Percentiles rank a stretch among this genome's conserved stretches.
Evolutionary conservation across 2,329 filamentous ascomycete species (phyloP).

Genomic region (Cladosporium phlei): DNA sequence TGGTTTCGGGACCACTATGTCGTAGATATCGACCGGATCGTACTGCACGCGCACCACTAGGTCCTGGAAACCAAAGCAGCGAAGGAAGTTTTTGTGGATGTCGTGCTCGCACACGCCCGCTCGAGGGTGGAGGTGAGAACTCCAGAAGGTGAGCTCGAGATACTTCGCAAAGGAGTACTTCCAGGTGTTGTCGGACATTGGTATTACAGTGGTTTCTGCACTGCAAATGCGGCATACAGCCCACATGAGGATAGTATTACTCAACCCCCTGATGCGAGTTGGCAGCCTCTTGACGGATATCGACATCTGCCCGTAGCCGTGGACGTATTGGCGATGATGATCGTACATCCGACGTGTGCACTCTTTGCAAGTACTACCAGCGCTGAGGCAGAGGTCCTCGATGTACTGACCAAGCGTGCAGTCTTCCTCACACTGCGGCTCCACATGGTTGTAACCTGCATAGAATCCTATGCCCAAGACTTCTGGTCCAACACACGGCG

Average conservation of each 20-base stretch:
- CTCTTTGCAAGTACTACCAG: slow-evolving; percentile 70
- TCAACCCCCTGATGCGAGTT: slow-evolving; percentile 59
- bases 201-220: slow-evolving; percentile 80
- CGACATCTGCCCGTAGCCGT: slow-evolving; percentile 89
- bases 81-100: slow-evolving; percentile 83
- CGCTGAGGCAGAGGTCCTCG: slow-evolving; percentile 76
- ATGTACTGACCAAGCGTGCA: slow-evolving; percentile 94
- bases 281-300: slow-evolving; percentile 78
- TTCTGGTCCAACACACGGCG: slow-evolving; percentile 86
- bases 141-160: slow-evolving; percentile 96
- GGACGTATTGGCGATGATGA: slow-evolving; percentile 94
- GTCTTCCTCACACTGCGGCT: slow-evolving; percentile 68
- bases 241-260: slow-evolving; percentile 91
- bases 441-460: slow-evolving; percentile 70
- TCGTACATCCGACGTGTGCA: slow-evolving; percentile 87
- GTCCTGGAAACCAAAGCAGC: slow-evolving; percentile 86
- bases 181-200: slow-evolving; percentile 92
- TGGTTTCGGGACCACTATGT: slow-evolving; percentile 86
- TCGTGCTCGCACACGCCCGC: slow-evolving; percentile 82
- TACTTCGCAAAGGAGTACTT: slow-evolving; percentile 99
- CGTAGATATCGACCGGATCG: slow-evolving; percentile 85
- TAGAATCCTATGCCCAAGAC: slow-evolving; percentile 91
- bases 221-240: slow-evolving; percentile 90
- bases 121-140: slow-evolving; percentile 69
- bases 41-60: slow-evolving; percentile 85